A percentile compares a stretch with the other conserved stretches of the same genome.
Conservation (phyloP, 768 basidiomycete genomes). For the Suillus clintonianus region DNA sequence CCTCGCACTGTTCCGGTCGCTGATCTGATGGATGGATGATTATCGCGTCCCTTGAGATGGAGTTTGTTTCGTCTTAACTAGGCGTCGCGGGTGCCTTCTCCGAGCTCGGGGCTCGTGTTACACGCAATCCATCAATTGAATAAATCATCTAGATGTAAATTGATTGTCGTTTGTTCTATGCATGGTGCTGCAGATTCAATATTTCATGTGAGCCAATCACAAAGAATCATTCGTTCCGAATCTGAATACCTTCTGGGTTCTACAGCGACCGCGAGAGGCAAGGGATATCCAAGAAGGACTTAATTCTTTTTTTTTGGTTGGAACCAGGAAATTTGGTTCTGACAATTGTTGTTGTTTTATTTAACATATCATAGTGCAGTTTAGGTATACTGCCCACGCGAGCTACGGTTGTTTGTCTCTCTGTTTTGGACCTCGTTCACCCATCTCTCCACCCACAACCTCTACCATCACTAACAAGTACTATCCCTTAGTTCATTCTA, state of each 20-base stretch:
- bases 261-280: too few species aligned
- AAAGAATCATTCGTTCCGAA: background rate
- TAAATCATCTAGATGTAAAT: background rate
- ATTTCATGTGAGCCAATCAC: conserved; percentile 2
- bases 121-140: background rate
- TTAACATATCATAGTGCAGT: background rate
- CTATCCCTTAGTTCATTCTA: conserved; percentile 19
- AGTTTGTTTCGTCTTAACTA: background rate
- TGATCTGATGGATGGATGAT: background rate
- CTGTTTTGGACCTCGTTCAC: background rate
- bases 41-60: background rate
- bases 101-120: background rate
- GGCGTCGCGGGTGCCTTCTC: background rate
- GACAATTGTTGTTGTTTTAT: background rate
- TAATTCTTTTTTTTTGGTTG: background rate
- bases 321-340: background rate
- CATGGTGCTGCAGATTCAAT: background rate
- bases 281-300: background rate
- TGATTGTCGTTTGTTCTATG: background rate
- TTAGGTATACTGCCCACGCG: background rate
- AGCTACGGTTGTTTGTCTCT: background rate
- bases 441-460: background rate
- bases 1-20: background rate
- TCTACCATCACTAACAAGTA: conserved; percentile 7
- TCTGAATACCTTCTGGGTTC: background rate